Base-by-base conservation (phyloP, 495 filamentous ascomycete genomes). In the Hypoxylon fragiforme region DNA sequence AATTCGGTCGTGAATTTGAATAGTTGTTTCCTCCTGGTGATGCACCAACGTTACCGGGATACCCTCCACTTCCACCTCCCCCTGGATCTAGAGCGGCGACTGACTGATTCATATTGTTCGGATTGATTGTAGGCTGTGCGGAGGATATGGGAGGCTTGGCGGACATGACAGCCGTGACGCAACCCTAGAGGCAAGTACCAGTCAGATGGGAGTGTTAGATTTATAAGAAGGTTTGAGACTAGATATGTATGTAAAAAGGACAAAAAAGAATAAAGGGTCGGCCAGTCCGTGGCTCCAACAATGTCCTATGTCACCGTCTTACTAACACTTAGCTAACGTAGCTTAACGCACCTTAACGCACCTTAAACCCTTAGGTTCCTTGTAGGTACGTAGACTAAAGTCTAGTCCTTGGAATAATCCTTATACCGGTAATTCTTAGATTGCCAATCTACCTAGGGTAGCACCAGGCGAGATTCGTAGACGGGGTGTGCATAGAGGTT, bases 21-120 rank as follows among this genome's bases (percentile, higher is more conserved):
- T 49, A 53, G 40, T 46, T 39, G 12, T 9, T 28, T 9, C 4
- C 24, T 4, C 24, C 24, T 9, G 30, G 35, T 50, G 44, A 44
- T 43, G 42, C 28, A 32, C 37, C 37, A 41, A 44, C 45, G 48
- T 50, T 48, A 26, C 16, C 42, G n/a, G 49, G 16, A 22, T 52
- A 45, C 38, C 26, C 53, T 35, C 24, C 43, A 31, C 18, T 34
- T 20, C 43, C 30, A 14, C 62, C 53, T 35, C 24, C 43, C 31
- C 18, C 38, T 20, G 47, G 35, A 14, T 64, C 61, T 40, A 62
- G 44, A 13, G 51, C 31, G 38, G 60, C 20, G 30, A 37, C n/a
- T 49, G 60, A 26, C 21, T 50, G 63, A 26, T 45, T 66, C 55
- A 60, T 63, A 49, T 57, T 59, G 14, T 4, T 16, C n/a, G 53